Percentiles rank a stretch among this genome's conserved stretches.
phyloP scores from a whole-genome alignment of 345 rosid genomes.

The Arabis hirsuta region DNA sequence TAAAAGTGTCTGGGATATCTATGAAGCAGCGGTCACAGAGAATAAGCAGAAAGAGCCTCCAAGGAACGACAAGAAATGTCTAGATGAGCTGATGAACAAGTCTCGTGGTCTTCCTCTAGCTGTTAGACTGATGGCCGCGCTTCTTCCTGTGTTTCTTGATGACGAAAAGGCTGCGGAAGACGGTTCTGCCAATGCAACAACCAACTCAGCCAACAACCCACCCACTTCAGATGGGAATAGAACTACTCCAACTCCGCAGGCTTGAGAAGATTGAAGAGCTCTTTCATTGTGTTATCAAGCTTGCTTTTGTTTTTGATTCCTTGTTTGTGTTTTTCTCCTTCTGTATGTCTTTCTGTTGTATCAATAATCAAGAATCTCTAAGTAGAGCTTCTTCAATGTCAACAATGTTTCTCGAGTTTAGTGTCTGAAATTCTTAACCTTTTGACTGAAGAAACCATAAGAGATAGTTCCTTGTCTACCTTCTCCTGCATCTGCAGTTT shows the following conservation, averaged over 20 bases:
- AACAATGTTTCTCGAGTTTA: not conserved
- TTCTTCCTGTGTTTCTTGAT: constrained; percentile 34
- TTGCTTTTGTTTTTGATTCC: not conserved
- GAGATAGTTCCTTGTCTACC: not conserved
- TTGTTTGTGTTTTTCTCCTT: not conserved
- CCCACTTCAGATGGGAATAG: not conserved
- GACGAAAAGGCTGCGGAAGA: not conserved
- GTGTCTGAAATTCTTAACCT: not conserved
- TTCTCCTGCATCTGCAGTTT: not conserved
- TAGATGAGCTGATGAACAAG: constrained; percentile 42
- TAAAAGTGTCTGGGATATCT: constrained; percentile 47
- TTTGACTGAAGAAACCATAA: not conserved
- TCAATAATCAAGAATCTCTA: constrained; percentile 24
- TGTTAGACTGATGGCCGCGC: constrained; percentile 40
- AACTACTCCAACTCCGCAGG: not conserved
- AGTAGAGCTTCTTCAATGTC: constrained; percentile 6
- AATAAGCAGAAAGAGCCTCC: not conserved
- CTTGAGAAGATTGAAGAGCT: not conserved
- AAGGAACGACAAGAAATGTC: constrained; percentile 44
- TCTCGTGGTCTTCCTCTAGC: constrained; percentile 58
- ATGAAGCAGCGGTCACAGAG: constrained; percentile 18
- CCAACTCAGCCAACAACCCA: not conserved
- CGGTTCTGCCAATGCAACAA: not conserved
- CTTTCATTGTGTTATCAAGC: not conserved
- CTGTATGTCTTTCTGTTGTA: constrained; percentile 7